These are phyloP conservation scores for Ascochyta fabae DNA, from an alignment of 2,329 filamentous ascomycete genomes.

Conservation along the genomic window DNA sequence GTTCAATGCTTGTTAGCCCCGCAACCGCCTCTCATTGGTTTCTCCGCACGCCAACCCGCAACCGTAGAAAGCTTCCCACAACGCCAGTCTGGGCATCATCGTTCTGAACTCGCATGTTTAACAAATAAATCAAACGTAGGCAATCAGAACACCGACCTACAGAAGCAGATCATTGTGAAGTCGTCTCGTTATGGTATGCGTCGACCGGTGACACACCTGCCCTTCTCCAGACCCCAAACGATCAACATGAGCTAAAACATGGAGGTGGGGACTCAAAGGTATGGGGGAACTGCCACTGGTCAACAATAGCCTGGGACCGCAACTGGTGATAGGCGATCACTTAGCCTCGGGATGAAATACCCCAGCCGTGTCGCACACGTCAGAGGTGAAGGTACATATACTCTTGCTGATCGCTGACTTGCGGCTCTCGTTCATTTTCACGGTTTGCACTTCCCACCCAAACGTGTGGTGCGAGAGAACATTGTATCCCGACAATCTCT, in stretches of 20 bases:
- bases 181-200: not conserved
- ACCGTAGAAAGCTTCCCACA: conserved; percentile 7
- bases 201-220: not conserved
- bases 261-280: conserved; percentile 18
- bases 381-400: conserved; percentile 11
- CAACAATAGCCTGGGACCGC: not conserved
- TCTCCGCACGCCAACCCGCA: conserved; percentile 6
- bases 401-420: conserved; percentile 10
- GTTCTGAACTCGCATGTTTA: not conserved
- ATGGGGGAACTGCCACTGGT: conserved; percentile 6
- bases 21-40: conserved; percentile 17
- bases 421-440: conserved; percentile 7
- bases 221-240: conserved; percentile 5
- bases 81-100: conserved; percentile 13
- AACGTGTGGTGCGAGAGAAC: not conserved
- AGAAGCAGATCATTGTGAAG: too few species aligned
- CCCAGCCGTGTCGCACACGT: conserved; percentile 10
- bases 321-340: conserved; percentile 16
- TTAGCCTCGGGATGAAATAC: conserved; percentile 22
- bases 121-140: not conserved
- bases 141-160: too few species aligned
- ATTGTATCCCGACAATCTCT: not conserved
- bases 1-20: conserved; percentile 21
- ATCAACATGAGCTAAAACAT: conserved; percentile 24
- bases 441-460: not conserved